Conservation (phyloP, 768 basidiomycete species). For the Ramaria rubella region DNA sequence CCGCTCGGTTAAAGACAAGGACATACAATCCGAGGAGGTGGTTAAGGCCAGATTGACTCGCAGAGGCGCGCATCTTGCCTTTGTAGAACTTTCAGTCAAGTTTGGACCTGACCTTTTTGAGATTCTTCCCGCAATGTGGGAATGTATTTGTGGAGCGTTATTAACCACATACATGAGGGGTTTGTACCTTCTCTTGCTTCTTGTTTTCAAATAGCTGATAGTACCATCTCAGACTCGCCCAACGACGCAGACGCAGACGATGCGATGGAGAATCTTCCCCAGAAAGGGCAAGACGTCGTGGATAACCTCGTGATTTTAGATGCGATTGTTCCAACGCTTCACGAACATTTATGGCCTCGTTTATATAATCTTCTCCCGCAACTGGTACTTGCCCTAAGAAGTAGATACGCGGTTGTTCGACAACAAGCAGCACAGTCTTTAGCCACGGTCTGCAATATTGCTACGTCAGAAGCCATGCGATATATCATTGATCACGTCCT, state of each 20-base stretch:
- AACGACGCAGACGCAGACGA: conserved; percentile 49
- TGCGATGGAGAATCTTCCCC: conserved; percentile 50
- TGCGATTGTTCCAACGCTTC: conserved; percentile 69
- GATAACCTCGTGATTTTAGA: conserved; percentile 89
- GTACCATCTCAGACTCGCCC: conserved; percentile 38
- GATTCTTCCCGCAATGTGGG: conserved; percentile 91
- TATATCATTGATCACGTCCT: conserved; percentile 82
- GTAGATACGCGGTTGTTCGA: conserved; percentile 83
- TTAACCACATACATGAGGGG: conserved; percentile 60
- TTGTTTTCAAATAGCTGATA: not conserved
- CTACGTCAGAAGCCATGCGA: conserved; percentile 82
- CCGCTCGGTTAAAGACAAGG: conserved; percentile 12
- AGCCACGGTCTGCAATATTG: conserved; percentile 79
- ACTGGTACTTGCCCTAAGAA: conserved; percentile 71
- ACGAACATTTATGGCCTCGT: conserved; percentile 60
- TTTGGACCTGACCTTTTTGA: conserved; percentile 72
- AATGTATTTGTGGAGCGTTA: conserved; percentile 79
- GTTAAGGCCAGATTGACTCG: conserved; percentile 65
- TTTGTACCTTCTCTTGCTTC: conserved; percentile 30
- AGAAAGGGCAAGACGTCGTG: conserved; percentile 82
- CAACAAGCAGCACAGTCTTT: conserved; percentile 83
- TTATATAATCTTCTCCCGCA: conserved; percentile 70
- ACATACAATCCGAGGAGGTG: conserved; percentile 44
- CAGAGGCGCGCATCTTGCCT: conserved; percentile 80
- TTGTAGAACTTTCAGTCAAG: conserved; percentile 64